These are phyloP conservation scores for Kwoniella europaea DNA, from an alignment of 768 basidiomycete genomes.

Conservation along the genomic window DNA sequence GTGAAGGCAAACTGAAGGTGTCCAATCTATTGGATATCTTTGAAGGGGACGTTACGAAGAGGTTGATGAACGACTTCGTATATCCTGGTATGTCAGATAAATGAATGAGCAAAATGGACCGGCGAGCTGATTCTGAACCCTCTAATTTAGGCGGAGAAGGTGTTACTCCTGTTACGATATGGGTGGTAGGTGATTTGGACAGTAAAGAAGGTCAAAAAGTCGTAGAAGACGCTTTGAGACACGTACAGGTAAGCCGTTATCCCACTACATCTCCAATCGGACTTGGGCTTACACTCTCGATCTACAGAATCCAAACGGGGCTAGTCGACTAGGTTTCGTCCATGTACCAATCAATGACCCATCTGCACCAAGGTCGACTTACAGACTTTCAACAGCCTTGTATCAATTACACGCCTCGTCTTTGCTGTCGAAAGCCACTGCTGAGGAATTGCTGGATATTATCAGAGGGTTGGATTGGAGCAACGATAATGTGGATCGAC, in stretches of 20 bases:
- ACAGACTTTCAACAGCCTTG: slow-evolving; percentile 59
- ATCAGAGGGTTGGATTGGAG: slow-evolving; percentile 41
- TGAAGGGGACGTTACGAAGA: slow-evolving; percentile 40
- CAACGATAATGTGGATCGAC: slow-evolving; percentile 29
- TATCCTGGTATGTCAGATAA: slow-evolving; percentile 65
- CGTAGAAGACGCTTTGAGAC: slow-evolving; percentile 69
- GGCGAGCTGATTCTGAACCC: not conserved
- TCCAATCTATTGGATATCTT: slow-evolving; percentile 67
- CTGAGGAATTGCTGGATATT: slow-evolving; percentile 41
- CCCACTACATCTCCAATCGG: not conserved
- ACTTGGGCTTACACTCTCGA: slow-evolving; percentile 1
- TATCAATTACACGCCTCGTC: slow-evolving; percentile 44
- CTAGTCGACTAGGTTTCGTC: slow-evolving; percentile 71
- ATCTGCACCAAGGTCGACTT: slow-evolving; percentile 51
- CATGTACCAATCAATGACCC: slow-evolving; percentile 67
- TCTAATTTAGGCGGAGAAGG: slow-evolving; percentile 23
- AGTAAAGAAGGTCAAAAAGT: slow-evolving; percentile 66
- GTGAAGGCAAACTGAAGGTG: slow-evolving; percentile 63
- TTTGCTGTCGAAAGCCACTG: slow-evolving; percentile 28
- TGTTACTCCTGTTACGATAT: slow-evolving; percentile 58
- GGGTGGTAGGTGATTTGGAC: slow-evolving; percentile 80
- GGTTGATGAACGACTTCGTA: slow-evolving; percentile 64
- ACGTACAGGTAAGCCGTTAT: slow-evolving; percentile 64
- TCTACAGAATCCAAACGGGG: slow-evolving; percentile 32
- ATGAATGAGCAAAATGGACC: no score